A percentile compares a stretch with the other conserved stretches of the same genome.
phyloP scores from a whole-genome alignment of 2,329 filamentous ascomycete genomes.

The Huntiella abstrusa region DNA sequence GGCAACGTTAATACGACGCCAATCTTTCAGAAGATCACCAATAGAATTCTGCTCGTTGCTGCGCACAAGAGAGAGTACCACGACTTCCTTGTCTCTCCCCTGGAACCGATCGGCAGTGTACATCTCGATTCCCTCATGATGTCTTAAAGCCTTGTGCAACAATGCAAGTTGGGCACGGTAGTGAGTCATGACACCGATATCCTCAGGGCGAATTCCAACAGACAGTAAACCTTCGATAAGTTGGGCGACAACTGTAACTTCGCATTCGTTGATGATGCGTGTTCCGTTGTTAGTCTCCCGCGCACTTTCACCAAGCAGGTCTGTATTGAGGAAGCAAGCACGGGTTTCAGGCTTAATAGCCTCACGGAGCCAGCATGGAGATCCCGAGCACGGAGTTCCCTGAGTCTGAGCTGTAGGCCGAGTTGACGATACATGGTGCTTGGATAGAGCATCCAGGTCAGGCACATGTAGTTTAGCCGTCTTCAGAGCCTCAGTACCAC shows the following conservation, averaged over 20 bases:
- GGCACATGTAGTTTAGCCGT: constrained; percentile 49
- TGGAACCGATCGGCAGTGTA: constrained; percentile 96
- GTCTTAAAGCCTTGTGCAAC: constrained; percentile 52
- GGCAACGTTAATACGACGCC: constrained; percentile 86
- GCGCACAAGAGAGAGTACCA: constrained; percentile 72
- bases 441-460: constrained; percentile 38
- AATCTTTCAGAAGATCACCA: constrained; percentile 82
- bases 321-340: constrained; percentile 80
- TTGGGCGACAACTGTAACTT: constrained; percentile 59
- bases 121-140: constrained; percentile 55
- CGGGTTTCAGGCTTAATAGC: constrained; percentile 51
- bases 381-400: constrained; percentile 16
- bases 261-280: constrained; percentile 73
- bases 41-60: constrained; percentile 68
- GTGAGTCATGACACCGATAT: constrained; percentile 91
- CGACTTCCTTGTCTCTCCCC: constrained; percentile 83
- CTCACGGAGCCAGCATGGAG: constrained; percentile 56
- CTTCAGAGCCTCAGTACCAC: constrained; percentile 62
- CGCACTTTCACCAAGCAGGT: constrained; percentile 43
- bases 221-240: constrained; percentile 63
- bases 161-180: constrained; percentile 84
- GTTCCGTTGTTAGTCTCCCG: constrained; percentile 62
- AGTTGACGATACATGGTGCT: constrained; percentile 37
- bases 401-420: constrained; percentile 13
- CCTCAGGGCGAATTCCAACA: constrained; percentile 51